Evolutionary conservation across 2,329 filamentous ascomycete genomes (phyloP), one percentile per base, ranked within the genome.

Genomic region (Botrytis tulipae): DNA sequence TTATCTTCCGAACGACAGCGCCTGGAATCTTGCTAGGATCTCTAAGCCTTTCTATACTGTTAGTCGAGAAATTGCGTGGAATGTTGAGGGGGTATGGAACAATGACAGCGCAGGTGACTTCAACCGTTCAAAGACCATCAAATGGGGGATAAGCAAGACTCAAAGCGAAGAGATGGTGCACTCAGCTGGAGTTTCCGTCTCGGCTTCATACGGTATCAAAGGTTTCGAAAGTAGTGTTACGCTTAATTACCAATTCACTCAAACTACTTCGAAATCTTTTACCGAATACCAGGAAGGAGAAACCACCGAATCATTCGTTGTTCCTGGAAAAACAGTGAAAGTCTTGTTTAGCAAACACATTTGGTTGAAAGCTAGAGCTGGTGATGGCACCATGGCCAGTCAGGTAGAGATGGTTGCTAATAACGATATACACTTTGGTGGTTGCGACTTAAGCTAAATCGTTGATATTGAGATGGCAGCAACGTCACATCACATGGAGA

Each of bases 331-430:
- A 22, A 40, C 29, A 14, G n/a, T 0, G 32, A 54, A n/a, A 6
- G 32, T 37, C 14, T 37, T 68, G 48, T 68, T 54, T 5, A 68
- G 46, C 22, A 68, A 68, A 3, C 46, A 68, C 12, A 14, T 54
- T 20, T 68, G 7, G 22, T 22, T 68, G 18, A 46, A 51, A 25
- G 44, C 42, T 32, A 48, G 29, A 29, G 16, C 18, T 22, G 22
- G 20, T 12, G 25, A 68, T 32, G 46, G n/a, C 5, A 32, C 42
- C 1, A 3, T 40, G 0, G 46, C 32, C 8, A 35, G 25, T 48
- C 65, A 68, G 48, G 46, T 68, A 18, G 65, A 68, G 35, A 22
- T 46, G 25, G 12, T 68, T 8, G 46, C 65, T 4, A 67, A 67
- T 67, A 18, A 68, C 25, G 44, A 68, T 29, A 35, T 68, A 10